phyloP scores from a whole-genome alignment of 2,329 filamentous ascomycete species.

The Diaporthe sp. region DNA sequence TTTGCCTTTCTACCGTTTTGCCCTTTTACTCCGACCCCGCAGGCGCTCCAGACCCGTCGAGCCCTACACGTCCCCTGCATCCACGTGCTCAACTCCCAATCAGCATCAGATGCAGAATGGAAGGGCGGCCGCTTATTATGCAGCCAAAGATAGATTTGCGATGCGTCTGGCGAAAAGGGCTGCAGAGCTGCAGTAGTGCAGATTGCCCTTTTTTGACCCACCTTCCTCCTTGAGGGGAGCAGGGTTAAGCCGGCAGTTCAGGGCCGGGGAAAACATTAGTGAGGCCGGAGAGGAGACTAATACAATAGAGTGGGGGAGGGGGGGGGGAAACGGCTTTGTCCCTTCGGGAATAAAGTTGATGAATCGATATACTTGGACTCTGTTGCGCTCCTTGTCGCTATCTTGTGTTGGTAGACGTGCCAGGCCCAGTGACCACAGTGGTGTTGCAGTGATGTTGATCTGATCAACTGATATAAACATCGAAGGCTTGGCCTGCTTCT shows the following conservation, averaged over 20 bases:
- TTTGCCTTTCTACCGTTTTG: not conserved
- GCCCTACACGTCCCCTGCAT: not conserved
- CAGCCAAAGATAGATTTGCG: slow-evolving; percentile 12
- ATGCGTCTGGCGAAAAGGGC: not conserved
- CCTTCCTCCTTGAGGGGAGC: too few relatives aligned
- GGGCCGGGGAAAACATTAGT: not conserved
- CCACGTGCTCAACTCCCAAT: not conserved
- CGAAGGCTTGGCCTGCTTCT: not conserved
- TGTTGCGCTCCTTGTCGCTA: not conserved
- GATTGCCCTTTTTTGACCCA: not conserved
- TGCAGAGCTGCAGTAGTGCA: slow-evolving; percentile 4
- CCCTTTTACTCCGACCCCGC: not conserved
- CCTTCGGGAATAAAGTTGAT: too few relatives aligned
- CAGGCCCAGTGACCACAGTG: not conserved
- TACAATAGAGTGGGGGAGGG: not conserved
- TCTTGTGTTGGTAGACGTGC: too few relatives aligned
- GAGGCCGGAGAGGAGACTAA: not conserved
- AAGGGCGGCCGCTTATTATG: slow-evolving; percentile 4
- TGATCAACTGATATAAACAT: not conserved
- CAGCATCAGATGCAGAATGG: not conserved
- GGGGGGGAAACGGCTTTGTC: too few relatives aligned
- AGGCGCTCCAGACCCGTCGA: slow-evolving; percentile 1
- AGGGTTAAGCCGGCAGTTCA: slow-evolving; percentile 1
- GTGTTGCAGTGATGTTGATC: not conserved
- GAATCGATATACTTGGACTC: not conserved